Percentiles rank a stretch among this genome's conserved stretches.
phyloP scores from a whole-genome alignment of 2,329 filamentous ascomycete species.

The Apiospora marii region DNA sequence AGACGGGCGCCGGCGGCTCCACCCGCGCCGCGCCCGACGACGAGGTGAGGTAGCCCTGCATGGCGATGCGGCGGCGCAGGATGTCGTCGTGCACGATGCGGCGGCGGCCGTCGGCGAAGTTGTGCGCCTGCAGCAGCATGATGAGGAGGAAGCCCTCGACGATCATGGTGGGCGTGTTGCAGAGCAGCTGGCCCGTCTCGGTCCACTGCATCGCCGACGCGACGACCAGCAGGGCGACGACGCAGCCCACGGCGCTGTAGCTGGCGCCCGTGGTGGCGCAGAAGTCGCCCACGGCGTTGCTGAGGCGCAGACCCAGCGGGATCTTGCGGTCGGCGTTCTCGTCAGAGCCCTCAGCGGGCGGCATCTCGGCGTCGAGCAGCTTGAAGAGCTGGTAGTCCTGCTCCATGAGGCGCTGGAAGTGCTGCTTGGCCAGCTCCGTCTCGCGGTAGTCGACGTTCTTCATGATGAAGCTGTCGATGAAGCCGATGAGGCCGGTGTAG shows the following conservation, averaged over 20 bases:
- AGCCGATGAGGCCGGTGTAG: constrained; percentile 54
- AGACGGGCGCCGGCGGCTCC: not conserved
- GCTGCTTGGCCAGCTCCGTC: constrained; percentile 17
- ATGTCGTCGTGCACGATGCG: constrained; percentile 36
- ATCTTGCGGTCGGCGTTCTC: not conserved
- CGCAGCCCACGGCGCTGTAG: constrained; percentile 21
- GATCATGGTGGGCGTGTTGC: constrained; percentile 46
- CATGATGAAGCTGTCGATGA: constrained; percentile 54
- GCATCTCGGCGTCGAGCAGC: constrained; percentile 20
- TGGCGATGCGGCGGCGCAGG: constrained; percentile 21
- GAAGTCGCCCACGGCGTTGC: constrained; percentile 4
- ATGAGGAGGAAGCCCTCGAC: constrained; percentile 43
- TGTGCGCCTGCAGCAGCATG: constrained; percentile 44
- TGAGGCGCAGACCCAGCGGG: constrained; percentile 7
- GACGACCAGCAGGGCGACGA: constrained; percentile 33
- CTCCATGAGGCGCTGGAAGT: constrained; percentile 15
- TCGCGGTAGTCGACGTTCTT: constrained; percentile 49
- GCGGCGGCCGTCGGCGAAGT: constrained; percentile 36
- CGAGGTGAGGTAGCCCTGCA: constrained; percentile 5
- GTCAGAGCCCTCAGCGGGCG: constrained; percentile 4
- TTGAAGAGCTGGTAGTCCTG: constrained; percentile 23
- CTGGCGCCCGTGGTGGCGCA: not conserved
- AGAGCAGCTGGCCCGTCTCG: constrained; percentile 44
- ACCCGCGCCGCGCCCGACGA: not conserved
- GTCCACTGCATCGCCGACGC: constrained; percentile 43